A percentile compares a stretch with the other conserved stretches of the same genome.
phyloP scores from a whole-genome alignment of 257 asterid genomes.

The Petunia secreta region DNA sequence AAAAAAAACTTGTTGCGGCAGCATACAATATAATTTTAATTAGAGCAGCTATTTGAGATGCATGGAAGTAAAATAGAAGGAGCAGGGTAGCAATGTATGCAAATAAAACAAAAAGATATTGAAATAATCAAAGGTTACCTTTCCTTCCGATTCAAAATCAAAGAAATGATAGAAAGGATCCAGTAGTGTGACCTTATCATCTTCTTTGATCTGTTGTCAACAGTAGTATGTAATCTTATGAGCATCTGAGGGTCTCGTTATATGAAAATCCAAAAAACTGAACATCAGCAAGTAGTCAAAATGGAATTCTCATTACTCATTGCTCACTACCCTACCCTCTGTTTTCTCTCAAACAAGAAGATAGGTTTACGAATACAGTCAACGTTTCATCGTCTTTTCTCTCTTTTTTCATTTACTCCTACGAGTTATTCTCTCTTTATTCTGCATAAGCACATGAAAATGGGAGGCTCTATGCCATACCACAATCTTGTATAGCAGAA shows the following conservation, averaged over 20 bases:
- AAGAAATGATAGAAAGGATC: slow-evolving; percentile 64
- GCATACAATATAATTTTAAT: not conserved
- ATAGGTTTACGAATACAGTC: not conserved
- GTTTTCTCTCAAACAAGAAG: not conserved
- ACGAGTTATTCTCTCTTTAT: too few relatives aligned
- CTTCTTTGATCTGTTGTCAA: slow-evolving; percentile 70
- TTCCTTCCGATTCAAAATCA: slow-evolving; percentile 22
- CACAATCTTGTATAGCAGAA: not conserved
- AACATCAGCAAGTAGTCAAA: not conserved
- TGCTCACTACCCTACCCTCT: too few relatives aligned
- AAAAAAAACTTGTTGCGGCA: not conserved
- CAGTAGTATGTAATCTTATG: not conserved
- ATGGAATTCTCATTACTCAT: not conserved
- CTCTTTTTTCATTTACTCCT: too few relatives aligned
- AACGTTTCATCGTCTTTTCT: not conserved
- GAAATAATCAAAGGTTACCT: slow-evolving; percentile 49
- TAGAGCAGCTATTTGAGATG: not conserved
- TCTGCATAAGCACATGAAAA: not conserved
- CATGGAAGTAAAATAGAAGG: not conserved
- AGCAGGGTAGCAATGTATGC: not conserved
- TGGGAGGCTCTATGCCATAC: not conserved
- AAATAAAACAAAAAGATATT: not conserved
- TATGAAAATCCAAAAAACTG: too few relatives aligned
- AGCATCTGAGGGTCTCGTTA: too few relatives aligned
- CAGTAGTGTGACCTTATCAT: slow-evolving; percentile 70